Percentiles rank a stretch among this genome's conserved stretches.
phyloP scores from a whole-genome alignment of 371 early-diverging fungal species.

The Lichtheimia ornata region DNA sequence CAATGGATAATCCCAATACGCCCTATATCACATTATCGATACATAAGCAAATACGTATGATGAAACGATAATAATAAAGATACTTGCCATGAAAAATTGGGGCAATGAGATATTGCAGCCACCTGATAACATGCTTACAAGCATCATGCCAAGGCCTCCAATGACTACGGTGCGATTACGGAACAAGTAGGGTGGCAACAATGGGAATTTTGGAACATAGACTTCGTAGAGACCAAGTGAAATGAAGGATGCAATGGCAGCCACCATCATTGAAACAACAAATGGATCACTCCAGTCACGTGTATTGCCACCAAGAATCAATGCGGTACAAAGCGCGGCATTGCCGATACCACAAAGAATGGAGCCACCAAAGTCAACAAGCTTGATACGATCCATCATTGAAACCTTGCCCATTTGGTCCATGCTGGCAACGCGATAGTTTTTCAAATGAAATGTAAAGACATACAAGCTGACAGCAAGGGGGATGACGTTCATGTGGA shows the following conservation, averaged over 20 bases:
- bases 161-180: conserved; percentile 33
- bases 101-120: conserved; percentile 27
- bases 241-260: conserved; percentile 39
- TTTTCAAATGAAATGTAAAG: conserved; percentile 17
- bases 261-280: conserved; percentile 50
- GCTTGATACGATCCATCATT: conserved; percentile 22
- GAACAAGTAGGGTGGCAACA: conserved; percentile 48
- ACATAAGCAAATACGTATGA: no score
- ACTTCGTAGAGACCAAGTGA: conserved; percentile 59
- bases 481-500: conserved; percentile 77
- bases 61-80: no score
- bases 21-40: background rate
- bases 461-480: conserved; percentile 40
- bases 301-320: conserved; percentile 61
- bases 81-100: conserved; percentile 43
- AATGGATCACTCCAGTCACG: conserved; percentile 61
- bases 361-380: conserved; percentile 61
- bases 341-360: conserved; percentile 54
- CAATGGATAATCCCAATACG: conserved; percentile 6
- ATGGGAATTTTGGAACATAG: conserved; percentile 61
- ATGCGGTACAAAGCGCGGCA: conserved; percentile 18
- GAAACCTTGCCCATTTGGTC: conserved; percentile 19
- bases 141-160: conserved; percentile 37
- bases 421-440: conserved; percentile 29
- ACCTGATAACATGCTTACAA: conserved; percentile 30